Conservation (phyloP, 2,329 filamentous ascomycete species). For the Hypomyces rosellus region DNA sequence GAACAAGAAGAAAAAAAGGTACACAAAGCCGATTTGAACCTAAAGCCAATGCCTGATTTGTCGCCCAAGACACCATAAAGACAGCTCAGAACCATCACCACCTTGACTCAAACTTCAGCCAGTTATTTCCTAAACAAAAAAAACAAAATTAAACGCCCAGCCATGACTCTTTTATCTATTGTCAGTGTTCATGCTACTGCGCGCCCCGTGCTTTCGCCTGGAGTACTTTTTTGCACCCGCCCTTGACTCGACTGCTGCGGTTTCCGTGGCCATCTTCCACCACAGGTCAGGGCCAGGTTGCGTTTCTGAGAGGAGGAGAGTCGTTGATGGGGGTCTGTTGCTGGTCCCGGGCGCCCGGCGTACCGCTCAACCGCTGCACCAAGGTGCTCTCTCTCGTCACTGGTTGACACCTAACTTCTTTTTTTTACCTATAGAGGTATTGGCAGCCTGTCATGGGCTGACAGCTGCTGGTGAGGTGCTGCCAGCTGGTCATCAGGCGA, state of each 20-base stretch:
- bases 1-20: too few relatives aligned
- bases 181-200: constrained; percentile 20
- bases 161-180: constrained; percentile 13
- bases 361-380: too few relatives aligned
- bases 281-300: constrained; percentile 9
- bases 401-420: background rate
- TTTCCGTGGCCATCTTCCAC: too few relatives aligned
- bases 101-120: background rate
- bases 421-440: constrained; percentile 2
- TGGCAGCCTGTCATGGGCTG: constrained; percentile 1
- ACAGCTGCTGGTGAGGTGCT: background rate
- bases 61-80: too few relatives aligned
- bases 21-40: too few relatives aligned
- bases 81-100: too few relatives aligned
- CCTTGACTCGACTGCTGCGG: constrained; percentile 4
- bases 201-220: constrained; percentile 23
- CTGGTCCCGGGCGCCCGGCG: too few relatives aligned
- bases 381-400: too few relatives aligned
- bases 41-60: too few relatives aligned
- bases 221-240: constrained; percentile 23
- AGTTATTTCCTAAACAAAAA: background rate
- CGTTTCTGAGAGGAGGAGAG: constrained; percentile 10
- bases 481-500: background rate
- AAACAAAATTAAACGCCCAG: constrained; percentile 14
- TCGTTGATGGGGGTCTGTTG: background rate